Base-by-base conservation (phyloP, 1,139 yeast species). In the Spencermartinsiella ligniputridi region DNA sequence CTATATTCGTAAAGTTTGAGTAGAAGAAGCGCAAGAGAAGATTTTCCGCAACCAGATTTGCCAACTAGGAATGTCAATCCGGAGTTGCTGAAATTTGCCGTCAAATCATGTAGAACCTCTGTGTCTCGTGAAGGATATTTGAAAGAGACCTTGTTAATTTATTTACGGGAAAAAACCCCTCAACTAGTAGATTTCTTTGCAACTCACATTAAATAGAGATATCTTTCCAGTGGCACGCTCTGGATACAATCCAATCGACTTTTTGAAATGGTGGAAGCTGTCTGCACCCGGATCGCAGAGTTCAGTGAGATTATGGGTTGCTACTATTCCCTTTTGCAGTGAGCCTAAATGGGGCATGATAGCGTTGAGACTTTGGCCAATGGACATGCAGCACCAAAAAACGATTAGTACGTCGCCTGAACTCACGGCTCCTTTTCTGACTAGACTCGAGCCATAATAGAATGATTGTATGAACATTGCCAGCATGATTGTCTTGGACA, bases 31-130 rank as follows among this genome's bases (percentile, higher is more conserved):
- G 84, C 77, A 9, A 92, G 52, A 0, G 97, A 85, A 0, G 97
- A 88, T 61, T 92, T 92, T 0, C 98, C 98, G 0, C 92, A 81
- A 0, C 98, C 98, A 0, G 97, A 88, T 49, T 74, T 72, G 0
- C 98, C 98, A 40, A 92, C 75, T 1, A 92, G 63, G 55, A 78
- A 90, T 2, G 81, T 79, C 16, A 77, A 60, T 33, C 68, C 55
- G 1, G 76, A 74, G 0, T 76, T 62, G 3, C 69, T 63, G 25
- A 90, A 66, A 1, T 56, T 53, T 35, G 85, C 50, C 16, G 65
- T 58, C 1, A 83, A 67, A 39, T 73, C 52, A 0, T 72, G 61
- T 16, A 90, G 61, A 0, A 77, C 77, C 0, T 57, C 56, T 3
- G 70, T 69, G 0, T 71, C 68, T 51, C 90, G 72, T 1, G 78